Evolutionary conservation across 2,329 filamentous ascomycete species (phyloP), one percentile per base, ranked within the genome.

Genomic region (Coniella lustricola): DNA sequence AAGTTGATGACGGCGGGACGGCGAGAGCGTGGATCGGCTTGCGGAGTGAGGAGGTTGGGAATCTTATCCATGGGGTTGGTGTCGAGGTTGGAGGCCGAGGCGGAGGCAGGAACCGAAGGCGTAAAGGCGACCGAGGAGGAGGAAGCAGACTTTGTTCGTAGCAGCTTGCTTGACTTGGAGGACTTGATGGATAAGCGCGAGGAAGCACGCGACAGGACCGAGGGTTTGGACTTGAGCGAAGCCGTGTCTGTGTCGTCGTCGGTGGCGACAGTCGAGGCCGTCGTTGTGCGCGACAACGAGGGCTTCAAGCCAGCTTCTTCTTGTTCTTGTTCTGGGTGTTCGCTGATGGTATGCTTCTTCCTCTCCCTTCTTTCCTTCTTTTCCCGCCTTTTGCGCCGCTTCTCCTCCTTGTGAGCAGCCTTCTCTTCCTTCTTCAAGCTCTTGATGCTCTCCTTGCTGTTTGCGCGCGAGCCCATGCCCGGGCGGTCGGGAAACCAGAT

Each of bases 1-100:
- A 82, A 82, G 60, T 84, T 82, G 55, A 85, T 70, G 22, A 85
- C 70, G 16, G 76, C 76, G 0, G 81, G 73, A 53, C 70, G 72
- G n/a, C 50, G 47, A 16, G 44, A 32, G 9, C 44, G 44, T 16
- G 50, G 50, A 22, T 59, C 56, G 14, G 53, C 48, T 12, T 49
- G 47, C 5, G 50, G 50, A 16, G 36, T 51, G 14, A 52, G 50
- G 4, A 34, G 42, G 3, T 37, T 31, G 3, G 45, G 47, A 46
- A 52, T 44, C 38, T 46, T 44, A 39, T 50, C 48, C 50, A 50
- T 51, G 18, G 43, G 44, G 38, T 48, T 49, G 29, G 34, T 40
- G 22, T 51, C 18, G 35, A 32, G 9, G 9, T 17, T 14, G n/a
- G 39, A 32, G 13, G 31, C 40, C 10, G 50, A 39, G 8, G 50